Evolutionary conservation across 441 rosid species (phyloP).

Genomic region (Adansonia grandidieri): DNA sequence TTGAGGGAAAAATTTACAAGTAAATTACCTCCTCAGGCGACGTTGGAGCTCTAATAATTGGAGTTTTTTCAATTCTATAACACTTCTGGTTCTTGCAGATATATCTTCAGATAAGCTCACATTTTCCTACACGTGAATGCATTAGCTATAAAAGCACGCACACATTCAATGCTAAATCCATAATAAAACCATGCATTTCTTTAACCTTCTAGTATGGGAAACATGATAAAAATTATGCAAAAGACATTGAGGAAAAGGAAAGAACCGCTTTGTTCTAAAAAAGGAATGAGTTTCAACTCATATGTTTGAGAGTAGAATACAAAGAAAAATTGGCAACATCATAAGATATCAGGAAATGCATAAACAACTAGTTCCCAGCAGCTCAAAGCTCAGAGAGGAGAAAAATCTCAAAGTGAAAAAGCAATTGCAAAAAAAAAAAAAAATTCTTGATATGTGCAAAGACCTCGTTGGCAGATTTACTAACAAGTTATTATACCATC

Average conservation of each 20-base stretch:
- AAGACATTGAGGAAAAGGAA: not conserved
- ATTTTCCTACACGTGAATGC: conserved; percentile 53
- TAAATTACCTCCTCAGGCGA: conserved; percentile 72
- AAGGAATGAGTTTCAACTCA: not conserved
- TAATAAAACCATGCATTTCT: conserved; percentile 16
- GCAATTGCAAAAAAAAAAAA: not conserved
- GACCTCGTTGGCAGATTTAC: not conserved
- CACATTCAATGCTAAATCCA: conserved; percentile 18
- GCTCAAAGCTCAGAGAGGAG: not conserved
- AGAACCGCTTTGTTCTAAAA: conserved; percentile 4
- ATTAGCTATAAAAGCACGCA: conserved; percentile 1
- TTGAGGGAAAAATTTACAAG: conserved; percentile 21
- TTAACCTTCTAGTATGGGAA: not conserved
- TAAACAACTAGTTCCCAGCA: not conserved
- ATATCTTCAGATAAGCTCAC: conserved; percentile 88
- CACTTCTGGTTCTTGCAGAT: conserved; percentile 89
- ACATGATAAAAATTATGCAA: not conserved
- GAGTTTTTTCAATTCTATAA: conserved; percentile 91
- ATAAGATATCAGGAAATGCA: not conserved
- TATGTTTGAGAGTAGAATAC: not conserved
- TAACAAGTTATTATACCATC: not conserved
- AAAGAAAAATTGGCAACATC: not conserved
- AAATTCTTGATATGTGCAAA: not conserved
- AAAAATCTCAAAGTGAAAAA: not conserved
- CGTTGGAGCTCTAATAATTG: conserved; percentile 82